These are phyloP conservation scores for Corymbia maculata DNA, from an alignment of 345 rosid species.

Conservation along the genomic window DNA sequence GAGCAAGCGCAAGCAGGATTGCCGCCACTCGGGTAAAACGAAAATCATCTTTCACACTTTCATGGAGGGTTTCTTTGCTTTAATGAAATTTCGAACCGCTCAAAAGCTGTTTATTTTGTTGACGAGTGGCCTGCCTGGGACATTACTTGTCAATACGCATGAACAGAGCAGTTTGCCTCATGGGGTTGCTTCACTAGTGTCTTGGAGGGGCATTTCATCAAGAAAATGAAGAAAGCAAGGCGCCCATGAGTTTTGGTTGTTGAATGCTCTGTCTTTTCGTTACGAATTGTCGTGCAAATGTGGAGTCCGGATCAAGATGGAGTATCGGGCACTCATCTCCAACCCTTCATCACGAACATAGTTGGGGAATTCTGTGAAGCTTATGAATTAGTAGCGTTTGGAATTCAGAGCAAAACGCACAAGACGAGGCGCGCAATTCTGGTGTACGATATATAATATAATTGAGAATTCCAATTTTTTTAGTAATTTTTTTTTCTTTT, in stretches of 20 bases:
- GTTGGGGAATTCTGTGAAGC: neutral
- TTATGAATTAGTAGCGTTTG: neutral
- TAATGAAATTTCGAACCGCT: neutral
- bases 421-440: neutral
- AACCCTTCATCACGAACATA: neutral
- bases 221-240: neutral
- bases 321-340: neutral
- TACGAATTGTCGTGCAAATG: neutral
- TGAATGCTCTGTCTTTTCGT: neutral
- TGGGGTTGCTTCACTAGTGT: neutral
- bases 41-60: neutral
- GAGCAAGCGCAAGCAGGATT: neutral
- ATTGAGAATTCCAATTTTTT: neutral
- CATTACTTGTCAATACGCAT: neutral
- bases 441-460: neutral
- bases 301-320: neutral
- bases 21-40: neutral
- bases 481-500: neutral
- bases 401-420: neutral
- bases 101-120: neutral
- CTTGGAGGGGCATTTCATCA: neutral
- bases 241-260: neutral
- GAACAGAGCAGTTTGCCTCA: neutral
- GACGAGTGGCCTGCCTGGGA: neutral
- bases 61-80: neutral